Conservation (phyloP, 345 rosid genomes). For the Kernera saxatilis region DNA sequence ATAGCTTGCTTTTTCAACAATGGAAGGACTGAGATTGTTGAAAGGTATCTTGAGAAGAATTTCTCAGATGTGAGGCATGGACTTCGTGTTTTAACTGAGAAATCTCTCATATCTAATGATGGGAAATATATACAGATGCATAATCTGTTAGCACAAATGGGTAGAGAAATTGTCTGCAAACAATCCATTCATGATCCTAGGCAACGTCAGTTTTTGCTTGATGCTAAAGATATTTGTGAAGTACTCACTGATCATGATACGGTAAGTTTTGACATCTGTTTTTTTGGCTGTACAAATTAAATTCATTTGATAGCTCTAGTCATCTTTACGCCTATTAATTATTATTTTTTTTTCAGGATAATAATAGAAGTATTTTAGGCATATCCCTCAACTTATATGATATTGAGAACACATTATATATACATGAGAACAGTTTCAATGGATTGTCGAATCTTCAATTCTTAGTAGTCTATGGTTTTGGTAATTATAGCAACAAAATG, state of each 20-base stretch:
- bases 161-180: constrained; percentile 8
- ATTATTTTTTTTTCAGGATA: no score
- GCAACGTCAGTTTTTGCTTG: constrained; percentile 6
- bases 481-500: no score
- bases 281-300: no score
- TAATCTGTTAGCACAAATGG: constrained; percentile 11
- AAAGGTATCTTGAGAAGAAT: background rate
- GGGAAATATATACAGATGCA: background rate
- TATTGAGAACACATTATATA: no score
- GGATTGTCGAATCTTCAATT: no score
- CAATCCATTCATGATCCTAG: constrained; percentile 5
- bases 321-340: no score
- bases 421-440: no score
- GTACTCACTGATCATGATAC: background rate
- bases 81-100: background rate
- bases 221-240: background rate
- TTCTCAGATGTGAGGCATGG: background rate
- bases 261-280: constrained; percentile 7
- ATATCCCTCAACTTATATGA: no score
- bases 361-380: no score
- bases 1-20: background rate
- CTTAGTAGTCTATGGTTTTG: no score
- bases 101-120: background rate
- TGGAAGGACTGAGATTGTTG: background rate
- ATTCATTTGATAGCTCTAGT: no score